Base-by-base conservation (phyloP, 768 basidiomycete genomes). In the Rhodotorula graminis region DNA sequence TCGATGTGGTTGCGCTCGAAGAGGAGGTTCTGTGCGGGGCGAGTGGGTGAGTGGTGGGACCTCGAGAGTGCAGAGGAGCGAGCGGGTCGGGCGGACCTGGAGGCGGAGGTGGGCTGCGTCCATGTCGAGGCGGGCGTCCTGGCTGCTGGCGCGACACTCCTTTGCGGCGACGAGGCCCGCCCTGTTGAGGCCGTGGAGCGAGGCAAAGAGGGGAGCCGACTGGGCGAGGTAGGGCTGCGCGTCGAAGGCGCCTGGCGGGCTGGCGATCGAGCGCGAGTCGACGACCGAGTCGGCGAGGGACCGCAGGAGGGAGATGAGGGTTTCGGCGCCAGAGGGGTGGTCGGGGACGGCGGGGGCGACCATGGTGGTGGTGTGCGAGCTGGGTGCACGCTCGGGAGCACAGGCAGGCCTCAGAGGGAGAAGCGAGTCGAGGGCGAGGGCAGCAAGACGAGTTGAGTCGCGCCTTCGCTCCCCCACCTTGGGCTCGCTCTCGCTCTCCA, bases 1-100 rank as follows among this genome's bases (percentile, higher is more conserved):
- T 93, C 91, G 11, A 94, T 86, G 78, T 94, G 91, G 40, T 91
- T 85, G 79, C 90, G 91, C 82, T 94, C 92, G 76, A 93, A 94
- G 61, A 90, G 84, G 49, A 93, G 83, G 75, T 94, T 94, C 82
- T 94, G 91, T 44, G 23, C 5, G 18, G 1, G 10, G 29, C 46
- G 2, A 3, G 12, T 2, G 9, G 29, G 40, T 25, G 9, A 37
- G n/a, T 8, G 4, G 21, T 29, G 52, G 12, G 12, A 7, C 25
- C 16, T 9, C 61, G n/a, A n/a, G n/a, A n/a, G n/a, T 44, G 42
- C 27, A 25, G 10, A 42, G 33, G 21, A 42, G 14, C 2, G 14
- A 29, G 27, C 27, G 33, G 44, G 16, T n/a, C 12, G 42, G 9
- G 16, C 72, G 33, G 25, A 72, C 74, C 67, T 75, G 74, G 29